Percentiles rank a stretch among this genome's conserved stretches.
phyloP scores from a whole-genome alignment of 2,329 filamentous ascomycete species.

The Aureobasidium sp. region DNA sequence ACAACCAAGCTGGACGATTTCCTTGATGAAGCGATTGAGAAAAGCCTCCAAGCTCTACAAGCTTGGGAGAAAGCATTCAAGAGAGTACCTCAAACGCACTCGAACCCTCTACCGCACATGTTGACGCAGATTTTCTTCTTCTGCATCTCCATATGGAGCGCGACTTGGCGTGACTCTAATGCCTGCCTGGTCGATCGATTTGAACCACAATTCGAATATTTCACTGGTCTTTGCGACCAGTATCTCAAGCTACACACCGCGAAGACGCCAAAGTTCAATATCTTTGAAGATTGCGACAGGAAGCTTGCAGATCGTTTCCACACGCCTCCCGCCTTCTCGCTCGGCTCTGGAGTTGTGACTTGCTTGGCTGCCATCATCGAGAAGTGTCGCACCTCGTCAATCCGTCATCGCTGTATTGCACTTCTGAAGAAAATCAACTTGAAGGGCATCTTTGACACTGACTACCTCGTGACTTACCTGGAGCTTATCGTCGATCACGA shows the following conservation, averaged over 20 bases:
- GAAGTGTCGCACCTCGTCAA: not conserved
- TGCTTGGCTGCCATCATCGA: not conserved
- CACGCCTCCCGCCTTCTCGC: not conserved
- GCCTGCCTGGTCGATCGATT: not conserved
- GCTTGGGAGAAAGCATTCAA: not conserved
- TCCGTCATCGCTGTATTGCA: not conserved
- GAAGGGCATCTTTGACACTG: not conserved
- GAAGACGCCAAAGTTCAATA: not conserved
- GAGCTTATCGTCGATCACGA: not conserved
- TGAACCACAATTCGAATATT: not conserved
- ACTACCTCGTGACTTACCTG: not conserved
- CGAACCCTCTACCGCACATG: not conserved
- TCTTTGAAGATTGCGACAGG: not conserved
- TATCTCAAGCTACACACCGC: not conserved
- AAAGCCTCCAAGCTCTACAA: not conserved
- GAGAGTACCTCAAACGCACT: not conserved
- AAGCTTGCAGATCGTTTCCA: not conserved
- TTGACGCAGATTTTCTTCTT: slow-evolving; percentile 4
- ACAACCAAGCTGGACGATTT: not conserved
- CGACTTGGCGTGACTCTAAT: not conserved
- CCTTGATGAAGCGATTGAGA: not conserved
- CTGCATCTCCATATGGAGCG: not conserved
- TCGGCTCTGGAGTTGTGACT: slow-evolving; percentile 1
- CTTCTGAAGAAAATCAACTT: not conserved
- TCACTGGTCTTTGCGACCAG: not conserved